Evolutionary conservation across 768 basidiomycete species (phyloP), one percentile per base, ranked within the genome.

Genomic region (Lepiota brunneoincarnata): DNA sequence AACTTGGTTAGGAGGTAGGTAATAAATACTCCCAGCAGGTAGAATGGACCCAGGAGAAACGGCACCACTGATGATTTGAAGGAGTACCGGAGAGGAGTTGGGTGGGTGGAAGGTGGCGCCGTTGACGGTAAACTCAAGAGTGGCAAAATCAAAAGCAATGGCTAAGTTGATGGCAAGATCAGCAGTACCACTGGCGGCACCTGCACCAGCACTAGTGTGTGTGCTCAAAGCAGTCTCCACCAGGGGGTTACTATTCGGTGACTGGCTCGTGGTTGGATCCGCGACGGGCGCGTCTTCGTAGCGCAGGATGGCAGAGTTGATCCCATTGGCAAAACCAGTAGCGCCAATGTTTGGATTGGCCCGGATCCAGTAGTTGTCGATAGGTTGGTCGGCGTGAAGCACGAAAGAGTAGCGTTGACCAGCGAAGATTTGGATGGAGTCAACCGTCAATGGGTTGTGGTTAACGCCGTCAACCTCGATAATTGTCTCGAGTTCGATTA

Each of bases 341-440:
- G 50, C 34, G 21, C 50, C 50, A 45, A 57, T 11, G 45, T 72
- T 69, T 2, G 75, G 74, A 6, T 64, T n/a, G 2, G 73, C 72
- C 17, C 69, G 74, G 43, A 75, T 70, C 73, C 77, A 76, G 44
- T 77, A 78, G 54, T 75, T 77, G 42, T 60, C 66, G 28, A 72
- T 47, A 1, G 59, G 42, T 36, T 66, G 60, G 49, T 64, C 61
- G 6, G 66, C 60, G 40, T 55, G 58, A 55, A 78, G 56, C 9
- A 81, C 62, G 54, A 80, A 66, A 0, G 80, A 81, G 50, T 81
- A 81, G 6, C 79, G 72, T 56, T 81, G 80, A 1, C 73, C 81
- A 10, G 69, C 67, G 49, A 71, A 77, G 44, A 81, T 72, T 6
- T 72, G 61, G 44, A 81, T 71, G 10, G 65, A 59, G 48, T 79